Percentiles rank a stretch among this genome's conserved stretches.
Evolutionary conservation across 2,329 filamentous ascomycete species (phyloP).

Genomic region (Nigrograna mackinnonii): DNA sequence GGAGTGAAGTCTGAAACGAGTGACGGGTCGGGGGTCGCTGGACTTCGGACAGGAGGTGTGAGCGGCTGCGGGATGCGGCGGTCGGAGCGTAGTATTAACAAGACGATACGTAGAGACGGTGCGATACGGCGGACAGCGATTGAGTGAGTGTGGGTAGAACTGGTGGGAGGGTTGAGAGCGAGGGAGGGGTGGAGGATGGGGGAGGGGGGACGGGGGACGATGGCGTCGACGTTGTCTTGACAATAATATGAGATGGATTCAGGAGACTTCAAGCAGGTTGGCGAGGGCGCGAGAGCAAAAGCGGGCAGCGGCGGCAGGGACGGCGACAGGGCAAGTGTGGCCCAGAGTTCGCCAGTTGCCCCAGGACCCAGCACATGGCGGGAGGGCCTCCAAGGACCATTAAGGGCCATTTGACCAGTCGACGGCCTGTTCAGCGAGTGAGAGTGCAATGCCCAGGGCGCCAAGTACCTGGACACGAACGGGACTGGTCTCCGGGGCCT

Average conservation of each 20-base stretch:
- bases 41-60: constrained; percentile 12
- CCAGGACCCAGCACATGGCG: too few species aligned
- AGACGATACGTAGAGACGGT: too few species aligned
- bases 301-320: background rate
- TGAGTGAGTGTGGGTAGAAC: constrained; percentile 5
- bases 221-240: background rate
- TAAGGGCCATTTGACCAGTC: too few species aligned
- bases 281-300: background rate
- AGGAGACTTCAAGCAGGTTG: constrained; percentile 4
- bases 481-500: too few species aligned
- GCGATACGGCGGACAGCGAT: too few species aligned
- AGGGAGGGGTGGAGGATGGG: background rate
- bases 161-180: constrained; percentile 1
- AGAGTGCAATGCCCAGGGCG: too few species aligned
- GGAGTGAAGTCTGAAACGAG: constrained; percentile 31
- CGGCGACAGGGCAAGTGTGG: too few species aligned
- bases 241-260: background rate
- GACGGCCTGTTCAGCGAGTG: too few species aligned
- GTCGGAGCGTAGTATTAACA: too few species aligned
- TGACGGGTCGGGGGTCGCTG: constrained; percentile 19
- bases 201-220: background rate
- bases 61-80: constrained; percentile 2
- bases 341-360: too few species aligned
- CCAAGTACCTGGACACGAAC: too few species aligned
- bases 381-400: too few species aligned